Base-by-base conservation (phyloP, 2,329 filamentous ascomycete genomes). In the Thermothelomyces thermophilus region DNA sequence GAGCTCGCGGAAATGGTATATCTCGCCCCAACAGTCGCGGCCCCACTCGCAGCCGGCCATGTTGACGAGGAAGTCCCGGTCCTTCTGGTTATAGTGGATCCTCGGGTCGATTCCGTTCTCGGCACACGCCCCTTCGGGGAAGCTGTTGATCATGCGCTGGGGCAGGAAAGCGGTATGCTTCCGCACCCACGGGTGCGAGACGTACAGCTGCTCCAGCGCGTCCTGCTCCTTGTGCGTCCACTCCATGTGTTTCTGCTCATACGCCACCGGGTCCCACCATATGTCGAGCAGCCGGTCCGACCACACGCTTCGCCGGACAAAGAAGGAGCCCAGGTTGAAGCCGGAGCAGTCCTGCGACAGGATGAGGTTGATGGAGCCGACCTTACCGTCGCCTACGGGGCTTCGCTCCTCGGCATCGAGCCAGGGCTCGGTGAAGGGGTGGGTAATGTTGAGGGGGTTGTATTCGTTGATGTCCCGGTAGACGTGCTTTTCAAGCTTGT, bases 151-250 rank as follows among this genome's bases (percentile, higher is more conserved):
- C 70, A 83, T 87, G 59, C 93, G 85, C 67, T 97, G 91, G 0
- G 87, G 85, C 41, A 96, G 77, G 69, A 98, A 98, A 4, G 82
- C 91, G 3, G 90, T 84, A 60, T 93, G 87, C 49, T 87, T 83
- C 52, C 93, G 83, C 47, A 97, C 82, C 90, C 93, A 98, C 0
- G 93, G 88, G 65, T 97, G 91, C 48, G 85, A 86, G 50, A 76
- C 79, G 71, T 98, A 98, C 55, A 98, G 76, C 70, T 95, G 86
- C 70, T 96, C 90, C 36, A 98, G 73, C 1, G 90, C 89, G 64
- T 97, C 90, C 70, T 98, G 93, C 68, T 98, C 93, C 67, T 97
- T 97, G 74, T 98, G 93, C 63, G 93, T 90, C 93, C 93, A 98
- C 55, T 93, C 81, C 90, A 96, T 96, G 67, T 98, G 93, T 66